phyloP scores from a whole-genome alignment of 768 basidiomycete species.

The Boletus barrowsii region DNA sequence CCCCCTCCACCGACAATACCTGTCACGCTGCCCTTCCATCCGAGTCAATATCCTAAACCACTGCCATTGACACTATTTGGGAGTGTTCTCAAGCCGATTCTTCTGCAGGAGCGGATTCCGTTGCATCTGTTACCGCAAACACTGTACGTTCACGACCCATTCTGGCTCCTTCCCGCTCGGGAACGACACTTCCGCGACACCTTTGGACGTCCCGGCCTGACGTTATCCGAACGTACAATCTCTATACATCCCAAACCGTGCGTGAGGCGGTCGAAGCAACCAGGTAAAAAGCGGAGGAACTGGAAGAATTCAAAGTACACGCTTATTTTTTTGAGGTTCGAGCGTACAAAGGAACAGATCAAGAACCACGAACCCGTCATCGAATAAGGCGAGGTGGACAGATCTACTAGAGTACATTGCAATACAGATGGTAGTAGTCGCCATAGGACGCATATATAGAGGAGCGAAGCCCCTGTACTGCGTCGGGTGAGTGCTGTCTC shows the following conservation, averaged over 20 bases:
- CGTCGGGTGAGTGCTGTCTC: too few species aligned
- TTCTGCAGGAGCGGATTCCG: slow-evolving; percentile 35
- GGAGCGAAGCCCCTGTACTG: too few species aligned
- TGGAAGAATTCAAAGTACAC: slow-evolving; percentile 13
- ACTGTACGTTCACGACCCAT: slow-evolving; percentile 45
- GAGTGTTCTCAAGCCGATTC: slow-evolving; percentile 8
- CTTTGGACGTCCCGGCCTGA: slow-evolving; percentile 33
- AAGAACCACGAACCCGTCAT: slow-evolving; percentile 26
- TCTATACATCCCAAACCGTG: slow-evolving; percentile 8
- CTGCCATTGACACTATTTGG: slow-evolving; percentile 42
- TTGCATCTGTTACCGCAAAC: slow-evolving; percentile 37
- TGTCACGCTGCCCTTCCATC: slow-evolving; percentile 29
- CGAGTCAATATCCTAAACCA: slow-evolving; percentile 36
- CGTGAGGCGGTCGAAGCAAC: not conserved
- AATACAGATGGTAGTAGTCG: too few species aligned
- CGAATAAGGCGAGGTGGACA: too few species aligned
- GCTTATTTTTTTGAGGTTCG: slow-evolving; percentile 22
- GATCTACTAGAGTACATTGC: too few species aligned
- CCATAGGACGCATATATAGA: too few species aligned
- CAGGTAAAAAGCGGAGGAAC: slow-evolving; percentile 4
- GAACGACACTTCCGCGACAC: not conserved
- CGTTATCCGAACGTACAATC: slow-evolving; percentile 29
- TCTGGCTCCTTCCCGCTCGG: slow-evolving; percentile 28
- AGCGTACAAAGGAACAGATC: slow-evolving; percentile 17
- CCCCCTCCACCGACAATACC: slow-evolving; percentile 8